Conservation (phyloP, 139 green algal genomes). For the Coelastrella sp. region DNA sequence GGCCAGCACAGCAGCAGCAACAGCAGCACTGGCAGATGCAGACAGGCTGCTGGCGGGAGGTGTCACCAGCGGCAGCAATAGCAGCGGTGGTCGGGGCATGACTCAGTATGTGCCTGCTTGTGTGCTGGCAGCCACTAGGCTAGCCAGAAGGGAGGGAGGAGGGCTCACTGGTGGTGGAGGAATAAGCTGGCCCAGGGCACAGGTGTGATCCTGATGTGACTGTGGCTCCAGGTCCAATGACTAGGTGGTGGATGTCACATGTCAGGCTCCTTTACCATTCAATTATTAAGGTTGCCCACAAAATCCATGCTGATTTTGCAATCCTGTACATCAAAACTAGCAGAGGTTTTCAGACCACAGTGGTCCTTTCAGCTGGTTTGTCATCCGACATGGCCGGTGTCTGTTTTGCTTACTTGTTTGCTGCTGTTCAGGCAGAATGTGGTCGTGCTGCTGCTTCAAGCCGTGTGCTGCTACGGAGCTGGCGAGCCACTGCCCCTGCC, state of each 20-base stretch:
- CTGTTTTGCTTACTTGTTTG: too few species aligned
- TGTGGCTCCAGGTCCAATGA: too few species aligned
- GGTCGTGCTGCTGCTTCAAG: constrained; percentile 35
- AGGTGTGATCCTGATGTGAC: not conserved
- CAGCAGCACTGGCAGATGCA: constrained; percentile 64
- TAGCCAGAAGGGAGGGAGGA: not conserved
- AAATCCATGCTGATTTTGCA: too few species aligned
- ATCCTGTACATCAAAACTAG: too few species aligned
- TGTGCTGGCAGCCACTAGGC: constrained; percentile 45
- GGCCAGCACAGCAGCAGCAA: constrained; percentile 57
- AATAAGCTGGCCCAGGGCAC: constrained; percentile 75
- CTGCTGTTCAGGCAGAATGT: constrained; percentile 10
- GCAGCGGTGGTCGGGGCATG: constrained; percentile 50
- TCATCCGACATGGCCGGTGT: too few species aligned
- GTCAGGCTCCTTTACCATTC: too few species aligned
- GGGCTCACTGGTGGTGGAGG: not conserved
- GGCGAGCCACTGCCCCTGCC: constrained; percentile 49
- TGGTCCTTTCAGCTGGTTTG: too few species aligned
- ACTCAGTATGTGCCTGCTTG: constrained; percentile 71
- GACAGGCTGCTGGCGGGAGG: constrained; percentile 66
- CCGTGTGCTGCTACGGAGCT: constrained; percentile 64
- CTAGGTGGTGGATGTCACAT: too few species aligned
- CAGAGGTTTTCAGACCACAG: too few species aligned
- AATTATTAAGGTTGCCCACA: too few species aligned
- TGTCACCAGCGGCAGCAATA: constrained; percentile 61